Percentiles rank a stretch among this genome's conserved stretches.
Evolutionary conservation across 2,329 filamentous ascomycete genomes (phyloP).

Genomic region (Pestalotiopsis fici): DNA sequence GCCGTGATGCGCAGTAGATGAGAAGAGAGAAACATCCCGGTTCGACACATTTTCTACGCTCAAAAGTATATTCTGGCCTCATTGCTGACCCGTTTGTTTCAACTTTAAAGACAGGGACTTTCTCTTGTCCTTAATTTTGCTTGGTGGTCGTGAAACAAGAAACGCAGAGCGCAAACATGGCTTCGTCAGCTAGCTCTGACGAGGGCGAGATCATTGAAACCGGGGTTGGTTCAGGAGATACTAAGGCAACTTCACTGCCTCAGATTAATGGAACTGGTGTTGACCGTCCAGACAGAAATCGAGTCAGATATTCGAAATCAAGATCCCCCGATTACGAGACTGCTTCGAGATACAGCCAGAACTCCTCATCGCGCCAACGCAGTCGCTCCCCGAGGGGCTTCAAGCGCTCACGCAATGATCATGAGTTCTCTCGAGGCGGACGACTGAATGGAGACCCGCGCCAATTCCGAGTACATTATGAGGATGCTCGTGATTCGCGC

Average conservation of each 20-base stretch:
- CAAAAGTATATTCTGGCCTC: constrained; percentile 19
- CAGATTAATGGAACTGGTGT: constrained; percentile 77
- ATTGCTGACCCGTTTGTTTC: constrained; percentile 27
- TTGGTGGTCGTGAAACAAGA: constrained; percentile 24
- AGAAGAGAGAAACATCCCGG: constrained; percentile 31
- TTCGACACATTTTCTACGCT: constrained; percentile 34
- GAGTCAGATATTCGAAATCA: constrained; percentile 56
- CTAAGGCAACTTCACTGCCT: constrained; percentile 87
- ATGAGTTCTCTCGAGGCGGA: constrained; percentile 45
- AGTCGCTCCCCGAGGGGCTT: constrained; percentile 64
- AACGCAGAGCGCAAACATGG: constrained; percentile 24
- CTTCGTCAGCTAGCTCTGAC: constrained; percentile 64
- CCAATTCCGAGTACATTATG: constrained; percentile 63
- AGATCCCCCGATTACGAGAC: constrained; percentile 52
- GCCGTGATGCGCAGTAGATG: constrained; percentile 27
- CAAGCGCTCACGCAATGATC: constrained; percentile 68
- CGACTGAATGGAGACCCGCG: constrained; percentile 56
- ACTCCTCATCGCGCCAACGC: constrained; percentile 46
- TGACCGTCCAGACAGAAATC: constrained; percentile 89
- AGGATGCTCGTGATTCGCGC: constrained; percentile 51
- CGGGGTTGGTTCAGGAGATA: constrained; percentile 50
- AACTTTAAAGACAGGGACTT: constrained; percentile 24
- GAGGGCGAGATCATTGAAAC: constrained; percentile 86
- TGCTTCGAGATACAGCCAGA: constrained; percentile 39
- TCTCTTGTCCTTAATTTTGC: constrained; percentile 15